A percentile compares a stretch with the other conserved stretches of the same genome.
These are phyloP conservation scores for Polygonum aviculare DNA, from an alignment of 148 eudicot species.

Conservation along the genomic window DNA sequence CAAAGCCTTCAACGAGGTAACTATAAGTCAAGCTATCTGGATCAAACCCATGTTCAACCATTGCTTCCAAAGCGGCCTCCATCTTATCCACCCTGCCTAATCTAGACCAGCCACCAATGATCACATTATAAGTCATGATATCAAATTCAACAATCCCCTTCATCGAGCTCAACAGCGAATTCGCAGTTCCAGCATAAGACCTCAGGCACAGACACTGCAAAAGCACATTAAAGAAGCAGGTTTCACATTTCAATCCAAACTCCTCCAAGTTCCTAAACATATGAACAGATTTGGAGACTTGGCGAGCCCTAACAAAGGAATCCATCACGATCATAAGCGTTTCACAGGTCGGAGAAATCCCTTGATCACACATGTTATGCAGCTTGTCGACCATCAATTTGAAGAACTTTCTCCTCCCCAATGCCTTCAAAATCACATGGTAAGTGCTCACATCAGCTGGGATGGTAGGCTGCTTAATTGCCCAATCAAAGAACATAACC, in stretches of 20 bases:
- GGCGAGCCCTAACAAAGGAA: constrained; percentile 44
- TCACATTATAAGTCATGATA: constrained; percentile 36
- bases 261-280: constrained; percentile 45
- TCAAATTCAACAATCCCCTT: constrained; percentile 42
- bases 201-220: constrained; percentile 56
- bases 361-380: constrained; percentile 38
- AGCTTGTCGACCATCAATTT: constrained; percentile 41
- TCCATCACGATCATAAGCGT: constrained; percentile 61
- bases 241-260: constrained; percentile 45
- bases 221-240: constrained; percentile 50
- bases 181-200: constrained; percentile 48
- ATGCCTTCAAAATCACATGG: constrained; percentile 53
- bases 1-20: constrained; percentile 65
- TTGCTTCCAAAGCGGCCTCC: constrained; percentile 48
- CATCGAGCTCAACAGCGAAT: constrained; percentile 48
- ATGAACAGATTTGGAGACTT: constrained; percentile 49
- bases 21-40: constrained; percentile 63
- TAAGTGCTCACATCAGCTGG: constrained; percentile 30
- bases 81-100: constrained; percentile 61
- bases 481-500: constrained; percentile 74
- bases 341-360: constrained; percentile 34
- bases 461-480: constrained; percentile 30
- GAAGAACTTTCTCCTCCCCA: constrained; percentile 78
- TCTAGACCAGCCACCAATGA: constrained; percentile 75
- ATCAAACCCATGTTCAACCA: constrained; percentile 65